A percentile compares a stretch with the other conserved stretches of the same genome.
phyloP scores from a whole-genome alignment of 495 filamentous ascomycete species.

The Chlorociboria aeruginascens region DNA sequence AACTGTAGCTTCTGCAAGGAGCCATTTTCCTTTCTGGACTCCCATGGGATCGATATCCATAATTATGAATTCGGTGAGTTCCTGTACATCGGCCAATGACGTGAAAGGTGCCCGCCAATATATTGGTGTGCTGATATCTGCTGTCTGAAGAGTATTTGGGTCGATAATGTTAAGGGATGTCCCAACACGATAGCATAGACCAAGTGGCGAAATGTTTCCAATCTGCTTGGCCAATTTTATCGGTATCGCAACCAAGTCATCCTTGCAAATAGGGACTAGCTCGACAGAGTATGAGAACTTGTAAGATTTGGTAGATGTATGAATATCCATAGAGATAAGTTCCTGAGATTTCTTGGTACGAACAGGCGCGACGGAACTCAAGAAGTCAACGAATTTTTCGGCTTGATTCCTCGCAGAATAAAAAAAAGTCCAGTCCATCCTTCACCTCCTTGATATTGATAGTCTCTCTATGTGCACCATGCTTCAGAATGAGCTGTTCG shows the following conservation, averaged over 20 bases:
- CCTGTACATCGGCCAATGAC: conserved; percentile 69
- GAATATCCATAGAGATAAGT: conserved; percentile 85
- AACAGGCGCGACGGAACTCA: conserved; percentile 68
- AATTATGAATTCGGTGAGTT: conserved; percentile 83
- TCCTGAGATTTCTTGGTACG: conserved; percentile 78
- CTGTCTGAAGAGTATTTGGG: conserved; percentile 78
- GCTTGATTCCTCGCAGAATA: conserved; percentile 82
- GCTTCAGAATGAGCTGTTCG: conserved; percentile 92
- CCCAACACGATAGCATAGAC: conserved; percentile 79
- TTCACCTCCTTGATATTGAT: conserved; percentile 94
- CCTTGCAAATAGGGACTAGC: conserved; percentile 87
- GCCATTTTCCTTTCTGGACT: conserved; percentile 63
- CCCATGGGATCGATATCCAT: conserved; percentile 86
- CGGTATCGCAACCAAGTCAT: conserved; percentile 88
- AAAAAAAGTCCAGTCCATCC: conserved; percentile 94
- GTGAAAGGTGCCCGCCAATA: conserved; percentile 87
- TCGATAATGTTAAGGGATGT: conserved; percentile 84
- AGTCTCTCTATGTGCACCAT: conserved; percentile 81
- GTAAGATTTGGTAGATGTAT: conserved; percentile 79
- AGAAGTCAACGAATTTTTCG: conserved; percentile 84
- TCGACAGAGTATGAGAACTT: conserved; percentile 86
- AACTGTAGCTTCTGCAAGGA: conserved; percentile 75
- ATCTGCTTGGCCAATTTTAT: conserved; percentile 72
- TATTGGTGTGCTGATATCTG: conserved; percentile 64
- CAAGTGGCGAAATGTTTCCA: conserved; percentile 75